These are phyloP conservation scores for Didymella pinodella DNA, from an alignment of 2,329 filamentous ascomycete genomes.

Conservation along the genomic window DNA sequence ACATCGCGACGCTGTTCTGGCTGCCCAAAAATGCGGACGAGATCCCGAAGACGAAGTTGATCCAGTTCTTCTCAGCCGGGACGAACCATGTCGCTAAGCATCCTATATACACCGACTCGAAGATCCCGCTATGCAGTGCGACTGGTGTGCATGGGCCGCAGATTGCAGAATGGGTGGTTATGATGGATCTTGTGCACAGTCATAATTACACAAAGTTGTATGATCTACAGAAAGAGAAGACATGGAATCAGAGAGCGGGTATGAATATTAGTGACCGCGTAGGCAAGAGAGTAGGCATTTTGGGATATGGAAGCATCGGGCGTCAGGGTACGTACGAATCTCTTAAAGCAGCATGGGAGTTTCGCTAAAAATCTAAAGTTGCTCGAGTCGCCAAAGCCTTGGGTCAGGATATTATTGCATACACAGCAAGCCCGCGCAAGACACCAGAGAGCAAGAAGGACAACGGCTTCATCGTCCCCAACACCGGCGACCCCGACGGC, in stretches of 20 bases:
- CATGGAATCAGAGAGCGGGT: slow-evolving; percentile 57
- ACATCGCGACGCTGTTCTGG: slow-evolving; percentile 59
- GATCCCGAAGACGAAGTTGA: slow-evolving; percentile 55
- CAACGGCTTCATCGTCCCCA: slow-evolving; percentile 70
- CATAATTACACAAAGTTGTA: slow-evolving; percentile 64
- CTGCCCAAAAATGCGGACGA: slow-evolving; percentile 52
- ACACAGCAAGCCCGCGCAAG: slow-evolving; percentile 73
- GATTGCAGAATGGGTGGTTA: slow-evolving; percentile 71
- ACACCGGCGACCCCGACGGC: slow-evolving; percentile 69
- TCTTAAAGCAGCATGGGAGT: too few relatives aligned
- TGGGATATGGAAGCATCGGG: slow-evolving; percentile 70
- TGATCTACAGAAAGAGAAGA: slow-evolving; percentile 64
- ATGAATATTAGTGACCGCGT: slow-evolving; percentile 62
- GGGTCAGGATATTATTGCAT: slow-evolving; percentile 77
- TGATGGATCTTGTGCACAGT: slow-evolving; percentile 67
- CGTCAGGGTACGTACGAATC: slow-evolving; percentile 57
- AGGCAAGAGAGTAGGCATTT: slow-evolving; percentile 65
- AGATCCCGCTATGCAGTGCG: slow-evolving; percentile 63
- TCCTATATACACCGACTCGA: slow-evolving; percentile 61
- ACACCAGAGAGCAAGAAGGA: slow-evolving; percentile 72
- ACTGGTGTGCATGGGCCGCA: slow-evolving; percentile 69
- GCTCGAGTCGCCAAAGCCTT: slow-evolving; percentile 67
- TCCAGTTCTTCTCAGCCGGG: slow-evolving; percentile 67
- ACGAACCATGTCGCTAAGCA: slow-evolving; percentile 62
- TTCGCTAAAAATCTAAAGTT: slow-evolving; percentile 47